Percentiles rank a stretch among this genome's conserved stretches.
phyloP scores from a whole-genome alignment of 1,139 yeast genomes.

The Hyphopichia pseudoburtonii region DNA sequence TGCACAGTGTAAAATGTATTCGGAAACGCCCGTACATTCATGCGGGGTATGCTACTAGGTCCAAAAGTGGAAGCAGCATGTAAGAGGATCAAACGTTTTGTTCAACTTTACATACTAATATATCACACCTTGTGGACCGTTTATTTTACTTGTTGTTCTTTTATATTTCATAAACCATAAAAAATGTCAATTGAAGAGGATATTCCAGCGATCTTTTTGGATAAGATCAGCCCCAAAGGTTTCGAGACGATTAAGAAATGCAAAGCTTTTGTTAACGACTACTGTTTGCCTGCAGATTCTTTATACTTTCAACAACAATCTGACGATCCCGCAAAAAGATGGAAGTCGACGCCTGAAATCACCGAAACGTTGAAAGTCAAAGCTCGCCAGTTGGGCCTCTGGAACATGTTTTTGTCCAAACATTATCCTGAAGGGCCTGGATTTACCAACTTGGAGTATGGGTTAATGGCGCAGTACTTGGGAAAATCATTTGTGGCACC shows the following conservation, averaged over 20 bases:
- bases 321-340: slow-evolving; percentile 42
- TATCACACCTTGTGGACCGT: too few relatives aligned
- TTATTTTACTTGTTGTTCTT: background rate
- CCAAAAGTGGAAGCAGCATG: too few relatives aligned
- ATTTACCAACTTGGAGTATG: slow-evolving; percentile 65
- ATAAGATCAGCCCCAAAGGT: slow-evolving; percentile 49
- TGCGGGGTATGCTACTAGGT: too few relatives aligned
- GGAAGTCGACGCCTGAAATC: slow-evolving; percentile 52
- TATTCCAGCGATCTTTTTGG: slow-evolving; percentile 45
- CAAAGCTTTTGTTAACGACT: slow-evolving; percentile 57
- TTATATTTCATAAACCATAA: too few relatives aligned
- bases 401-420: slow-evolving; percentile 64
- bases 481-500: slow-evolving; percentile 60
- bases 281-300: slow-evolving; percentile 59
- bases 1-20: background rate
- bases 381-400: slow-evolving; percentile 58
- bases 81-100: too few relatives aligned
- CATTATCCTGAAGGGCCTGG: slow-evolving; percentile 65
- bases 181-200: slow-evolving; percentile 37
- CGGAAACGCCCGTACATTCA: background rate
- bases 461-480: slow-evolving; percentile 67
- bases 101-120: too few relatives aligned
- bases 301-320: slow-evolving; percentile 43
- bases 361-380: slow-evolving; percentile 54
- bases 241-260: slow-evolving; percentile 49